These are phyloP conservation scores for Cutaneotrichosporon curvatum DNA, from an alignment of 1,284 basidiomycete species.

Conservation along the genomic window DNA sequence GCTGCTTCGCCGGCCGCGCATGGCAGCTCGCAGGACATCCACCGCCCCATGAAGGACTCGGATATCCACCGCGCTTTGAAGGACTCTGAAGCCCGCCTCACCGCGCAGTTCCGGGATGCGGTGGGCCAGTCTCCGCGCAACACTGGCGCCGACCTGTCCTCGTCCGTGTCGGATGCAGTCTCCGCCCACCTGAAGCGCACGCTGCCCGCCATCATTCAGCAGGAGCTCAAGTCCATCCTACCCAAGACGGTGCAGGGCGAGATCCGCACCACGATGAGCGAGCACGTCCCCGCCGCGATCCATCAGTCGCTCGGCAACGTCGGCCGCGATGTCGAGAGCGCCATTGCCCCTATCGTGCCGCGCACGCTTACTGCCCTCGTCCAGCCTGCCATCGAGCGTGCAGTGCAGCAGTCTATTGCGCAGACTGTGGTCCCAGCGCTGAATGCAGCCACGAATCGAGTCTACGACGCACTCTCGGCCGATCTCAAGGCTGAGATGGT, in stretches of 20 bases:
- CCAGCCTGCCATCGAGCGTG: conserved; percentile 26
- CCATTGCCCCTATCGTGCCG: conserved; percentile 20
- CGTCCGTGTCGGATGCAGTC: conserved; percentile 15
- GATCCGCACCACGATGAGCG: conserved; percentile 15
- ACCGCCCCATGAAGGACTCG: too few relatives aligned
- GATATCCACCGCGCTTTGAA: too few relatives aligned
- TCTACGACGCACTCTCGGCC: conserved; percentile 26
- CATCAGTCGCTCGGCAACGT: conserved; percentile 21
- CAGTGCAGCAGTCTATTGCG: conserved; percentile 23
- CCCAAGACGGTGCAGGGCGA: conserved; percentile 22
- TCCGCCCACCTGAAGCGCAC: conserved; percentile 22
- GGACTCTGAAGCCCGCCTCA: too few relatives aligned
- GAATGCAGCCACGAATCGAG: conserved; percentile 10
- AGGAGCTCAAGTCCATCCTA: conserved; percentile 23
- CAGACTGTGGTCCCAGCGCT: conserved; percentile 28
- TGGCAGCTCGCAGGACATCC: too few relatives aligned
- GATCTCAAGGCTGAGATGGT: conserved; percentile 38
- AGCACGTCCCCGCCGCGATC: conserved; percentile 19
- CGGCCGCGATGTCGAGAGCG: conserved; percentile 25
- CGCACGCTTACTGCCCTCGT: conserved; percentile 22
- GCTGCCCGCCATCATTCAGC: conserved; percentile 17
- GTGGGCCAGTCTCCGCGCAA: not conserved
- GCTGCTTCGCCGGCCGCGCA: too few relatives aligned
- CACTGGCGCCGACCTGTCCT: not conserved
- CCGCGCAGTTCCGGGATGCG: too few relatives aligned